Evolutionary conservation across 805 yeast genomes (phyloP).

Genomic region (Blastobotrys robertii): DNA sequence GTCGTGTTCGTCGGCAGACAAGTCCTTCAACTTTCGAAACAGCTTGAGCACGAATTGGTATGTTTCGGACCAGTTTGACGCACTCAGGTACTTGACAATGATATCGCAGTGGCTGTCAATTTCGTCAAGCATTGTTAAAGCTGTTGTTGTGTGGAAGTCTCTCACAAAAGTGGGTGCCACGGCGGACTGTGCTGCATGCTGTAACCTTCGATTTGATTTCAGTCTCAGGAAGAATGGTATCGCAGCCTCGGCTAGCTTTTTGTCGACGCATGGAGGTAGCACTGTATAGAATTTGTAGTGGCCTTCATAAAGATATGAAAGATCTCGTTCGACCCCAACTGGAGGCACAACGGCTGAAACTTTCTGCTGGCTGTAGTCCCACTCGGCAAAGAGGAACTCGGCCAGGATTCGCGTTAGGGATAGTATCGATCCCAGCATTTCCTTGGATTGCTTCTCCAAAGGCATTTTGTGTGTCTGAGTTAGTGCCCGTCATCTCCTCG

Average conservation of each 20-base stretch:
- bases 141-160: too few species aligned
- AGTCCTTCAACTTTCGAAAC: constrained; percentile 27
- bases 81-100: constrained; percentile 38
- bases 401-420: constrained; percentile 10
- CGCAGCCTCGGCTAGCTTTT: constrained; percentile 6
- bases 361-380: constrained; percentile 6
- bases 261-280: constrained; percentile 8
- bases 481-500: not conserved
- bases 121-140: constrained; percentile 1
- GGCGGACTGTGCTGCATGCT: constrained; percentile 2
- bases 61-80: constrained; percentile 40
- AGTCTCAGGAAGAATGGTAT: constrained; percentile 9
- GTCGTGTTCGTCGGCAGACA: constrained; percentile 27
- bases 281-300: constrained; percentile 6
- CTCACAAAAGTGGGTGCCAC: not conserved
- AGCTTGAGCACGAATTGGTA: constrained; percentile 12
- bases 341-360: not conserved
- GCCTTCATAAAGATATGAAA: constrained; percentile 3
- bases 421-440: constrained; percentile 7
- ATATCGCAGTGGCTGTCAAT: constrained; percentile 22
- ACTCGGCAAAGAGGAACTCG: constrained; percentile 11
- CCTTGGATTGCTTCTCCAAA: constrained; percentile 5
- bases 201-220: constrained; percentile 7
- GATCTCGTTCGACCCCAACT: constrained; percentile 1
- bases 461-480: constrained; percentile 2